Evolutionary conservation across 345 rosid genomes (phyloP), one percentile per base, ranked within the genome.

Genomic region (Schrenkiella parvula): DNA sequence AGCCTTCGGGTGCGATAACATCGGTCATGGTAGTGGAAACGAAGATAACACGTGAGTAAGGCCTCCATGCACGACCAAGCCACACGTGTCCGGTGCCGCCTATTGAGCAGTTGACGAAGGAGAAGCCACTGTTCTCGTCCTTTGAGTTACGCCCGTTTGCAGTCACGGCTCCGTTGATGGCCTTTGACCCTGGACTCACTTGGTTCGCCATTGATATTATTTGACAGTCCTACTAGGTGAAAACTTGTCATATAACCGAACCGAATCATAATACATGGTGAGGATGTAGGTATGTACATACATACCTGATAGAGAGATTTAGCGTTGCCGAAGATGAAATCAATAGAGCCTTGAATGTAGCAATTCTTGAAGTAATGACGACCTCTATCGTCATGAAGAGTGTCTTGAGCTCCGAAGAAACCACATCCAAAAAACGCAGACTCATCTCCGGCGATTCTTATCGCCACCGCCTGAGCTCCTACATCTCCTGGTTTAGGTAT

Each of bases 401-500:
- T 93, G 71, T 93, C 97, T 80, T 93, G 99, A 58, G 97, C 96
- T 75, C 99, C 99, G 18, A 88, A 89, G 84, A 93, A 93, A 44
- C 97, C 96, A 41, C 99, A 93, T 1, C 97, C 96, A 64, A 79
- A 70, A 51, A 93, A 93, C 5, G 85, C 86, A 0, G 95, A 80
- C 73, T 87, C 75, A 64, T 93, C 99, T 54, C 93, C 96, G 0
- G 80, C 23, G 19, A 91, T 75, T 77, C 97, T 85, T 32, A 91
- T 80, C 6, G 97, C 97, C 35, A 93, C 98, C 8, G 93, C 96
- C 64, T 93, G 98, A 5, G 91, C 96, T 52, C 93, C 96, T 0
- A 47, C 53, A 18, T 80, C 96, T 11, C 98, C 98, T 0, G 98
- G 98, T 9, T 74, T 82, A 2, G 96, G 90, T 46, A 87, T 86